Base-by-base conservation (phyloP, 768 basidiomycete genomes). In the Mycena capillaripes region DNA sequence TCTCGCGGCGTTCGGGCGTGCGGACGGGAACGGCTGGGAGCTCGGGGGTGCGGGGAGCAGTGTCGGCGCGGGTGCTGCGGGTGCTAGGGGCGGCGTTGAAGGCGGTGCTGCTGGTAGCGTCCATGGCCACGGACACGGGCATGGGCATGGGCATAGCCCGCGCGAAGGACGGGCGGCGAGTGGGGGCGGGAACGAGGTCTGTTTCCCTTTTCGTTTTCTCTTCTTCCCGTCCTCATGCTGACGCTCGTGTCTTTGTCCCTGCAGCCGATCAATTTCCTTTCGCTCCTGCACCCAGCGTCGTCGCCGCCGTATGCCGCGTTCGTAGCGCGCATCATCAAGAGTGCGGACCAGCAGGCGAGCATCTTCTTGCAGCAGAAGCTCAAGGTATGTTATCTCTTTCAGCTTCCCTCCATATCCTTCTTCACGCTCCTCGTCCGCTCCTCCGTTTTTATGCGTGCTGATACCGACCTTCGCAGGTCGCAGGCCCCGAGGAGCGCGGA, bases 281-380 rank as follows among this genome's bases (percentile, higher is more conserved):
- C 93, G 17, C 85, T 96, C 60, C 87, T 96, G 59, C 94, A 95
- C 76, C 95, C 95, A 0, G 94, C 94, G 0, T 94, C 95, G 0
- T 91, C 92, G 32, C 95, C 95, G 17, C 94, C 94, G 2, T 96
- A 96, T 77, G 89, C 89, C 63, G 84, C 93, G 65, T 95, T 96
- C 76, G 94, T 96, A 16, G 85, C 90, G 21, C 92, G 95, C 29
- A 96, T 96, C 75, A 94, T 95, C 86, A 95, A 94, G 82, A 93
- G 91, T 2, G 95, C 95, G 6, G 95, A 96, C 77, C 95, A 96
- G 78, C 95, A 96, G 77, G 95, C 95, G 16, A 95, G 94, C 17
- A 96, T 96, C 63, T 96, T 96, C 77, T 85, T 96, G 46, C 95
- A 96, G 78, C 95, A 96, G 78, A 96, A 96, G 78, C 87, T 96